A percentile compares a stretch with the other conserved stretches of the same genome.
These are phyloP conservation scores for Monilinia vaccinii-corymbosi DNA, from an alignment of 2,329 filamentous ascomycete genomes.

Conservation along the genomic window DNA sequence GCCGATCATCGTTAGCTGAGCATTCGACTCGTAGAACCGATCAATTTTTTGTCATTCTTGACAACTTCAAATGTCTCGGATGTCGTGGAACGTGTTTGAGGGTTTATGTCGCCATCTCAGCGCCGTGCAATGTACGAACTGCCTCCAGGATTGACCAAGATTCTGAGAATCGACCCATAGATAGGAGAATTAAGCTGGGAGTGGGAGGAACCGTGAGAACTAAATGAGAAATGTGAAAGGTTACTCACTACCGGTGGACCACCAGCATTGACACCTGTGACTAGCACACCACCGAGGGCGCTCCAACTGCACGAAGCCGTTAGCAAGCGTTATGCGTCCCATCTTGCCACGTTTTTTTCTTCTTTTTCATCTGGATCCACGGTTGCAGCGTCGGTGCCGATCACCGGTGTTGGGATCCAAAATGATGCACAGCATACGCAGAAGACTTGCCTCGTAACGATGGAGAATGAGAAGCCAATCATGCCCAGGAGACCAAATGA, in stretches of 20 bases:
- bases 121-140: not conserved
- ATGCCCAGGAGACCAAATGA: slow-evolving; percentile 47
- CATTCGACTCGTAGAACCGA: not conserved
- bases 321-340: slow-evolving; percentile 14
- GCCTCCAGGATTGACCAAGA: not conserved
- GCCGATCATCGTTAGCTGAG: not conserved
- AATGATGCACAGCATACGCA: slow-evolving; percentile 19
- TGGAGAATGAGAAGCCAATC: slow-evolving; percentile 49
- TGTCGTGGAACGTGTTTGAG: slow-evolving; percentile 7
- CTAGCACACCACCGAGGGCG: slow-evolving; percentile 45
- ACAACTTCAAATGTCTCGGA: slow-evolving; percentile 8
- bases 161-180: slow-evolving; percentile 1
- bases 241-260: slow-evolving; percentile 40
- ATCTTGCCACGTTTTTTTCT: slow-evolving; percentile 12
- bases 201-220: not conserved
- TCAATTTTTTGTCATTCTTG: slow-evolving; percentile 8
- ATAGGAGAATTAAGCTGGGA: slow-evolving; percentile 8
- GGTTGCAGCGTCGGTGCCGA: slow-evolving; percentile 1
- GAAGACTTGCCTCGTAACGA: slow-evolving; percentile 39
- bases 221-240: slow-evolving; percentile 4
- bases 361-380: not conserved
- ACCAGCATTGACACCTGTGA: slow-evolving; percentile 45
- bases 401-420: slow-evolving; percentile 8
- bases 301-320: slow-evolving; percentile 37
- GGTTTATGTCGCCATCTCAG: not conserved